Evolutionary conservation across 306 rosid species (phyloP), one percentile per base, ranked within the genome.

Genomic region (Bauhinia variegata): DNA sequence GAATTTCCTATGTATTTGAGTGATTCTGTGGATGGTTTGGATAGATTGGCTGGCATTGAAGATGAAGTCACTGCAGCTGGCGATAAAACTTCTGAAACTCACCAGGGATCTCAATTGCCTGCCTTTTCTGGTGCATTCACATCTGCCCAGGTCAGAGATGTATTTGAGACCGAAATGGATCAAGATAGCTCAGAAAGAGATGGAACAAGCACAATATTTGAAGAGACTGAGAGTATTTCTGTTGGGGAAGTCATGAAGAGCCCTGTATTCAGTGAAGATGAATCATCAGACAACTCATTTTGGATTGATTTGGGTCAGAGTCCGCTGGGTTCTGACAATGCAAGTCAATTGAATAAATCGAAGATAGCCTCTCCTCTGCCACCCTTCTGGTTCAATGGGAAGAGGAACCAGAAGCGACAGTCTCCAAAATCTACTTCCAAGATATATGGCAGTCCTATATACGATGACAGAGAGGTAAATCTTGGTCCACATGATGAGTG

Each of bases 221-320:
- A 92, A 72, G 98, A 92, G 75, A 75, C 89, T 0, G 98, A 89
- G 77, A 89, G 91, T 75, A 14, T 92, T 56, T 92, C 96, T 23
- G 87, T 89, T 51, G 98, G 98, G 62, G 98, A 92, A 63, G 81
- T 92, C 77, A 92, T 92, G 91, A 92, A 87, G 82, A 92, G 98
- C 83, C 98, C 98, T 4, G 89, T 89, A 7, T 92, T 92, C 83
- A 92, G 96, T 48, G 98, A 92, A 78, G 98, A 92, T 1, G 98
- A 86, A 76, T 92, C 98, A 3, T 89, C 96, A 0, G 98, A 89
- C 66, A 89, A 92, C 71, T 92, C 98, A 0, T 78, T 58, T 74
- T 92, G 96, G 96, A 92, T 92, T 51, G 98, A 89, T 86, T 83
- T 92, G 88, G 96, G 98, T 58, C 98, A 87, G 70, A 92, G 98